These are phyloP conservation scores for Candida manassasensis DNA, from an alignment of 805 yeast species.

Conservation along the genomic window DNA sequence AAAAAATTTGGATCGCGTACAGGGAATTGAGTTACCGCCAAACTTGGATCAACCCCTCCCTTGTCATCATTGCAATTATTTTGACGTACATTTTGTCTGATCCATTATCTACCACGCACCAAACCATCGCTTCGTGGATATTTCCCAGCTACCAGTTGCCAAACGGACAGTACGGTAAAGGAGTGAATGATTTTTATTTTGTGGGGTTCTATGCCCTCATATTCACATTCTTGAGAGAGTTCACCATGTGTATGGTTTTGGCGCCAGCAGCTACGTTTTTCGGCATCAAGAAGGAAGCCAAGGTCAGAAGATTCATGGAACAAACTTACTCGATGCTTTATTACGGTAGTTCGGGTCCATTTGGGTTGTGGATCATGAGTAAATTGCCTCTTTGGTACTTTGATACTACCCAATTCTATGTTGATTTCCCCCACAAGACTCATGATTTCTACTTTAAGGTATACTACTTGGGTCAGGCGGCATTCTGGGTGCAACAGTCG, in stretches of 20 bases:
- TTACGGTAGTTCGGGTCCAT: conserved; percentile 75
- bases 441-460: conserved; percentile 68
- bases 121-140: conserved; percentile 54
- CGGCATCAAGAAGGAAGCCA: conserved; percentile 52
- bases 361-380: conserved; percentile 84
- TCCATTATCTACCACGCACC: conserved; percentile 54
- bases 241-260: conserved; percentile 76
- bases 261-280: conserved; percentile 59
- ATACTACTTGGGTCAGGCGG: conserved; percentile 87
- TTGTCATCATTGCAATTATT: conserved; percentile 41
- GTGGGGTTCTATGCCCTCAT: conserved; percentile 76
- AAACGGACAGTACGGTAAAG: conserved; percentile 79
- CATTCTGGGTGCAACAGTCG: conserved; percentile 97
- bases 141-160: conserved; percentile 59
- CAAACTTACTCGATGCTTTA: conserved; percentile 84
- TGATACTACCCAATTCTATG: conserved; percentile 77
- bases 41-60: conserved; percentile 69
- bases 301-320: conserved; percentile 81
- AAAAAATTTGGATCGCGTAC: conserved; percentile 53
- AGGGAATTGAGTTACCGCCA: conserved; percentile 55
- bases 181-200: conserved; percentile 74
- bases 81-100: conserved; percentile 50
- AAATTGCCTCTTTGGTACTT: conserved; percentile 85
- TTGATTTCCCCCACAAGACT: conserved; percentile 74
- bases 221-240: conserved; percentile 88